Base-by-base conservation (phyloP, 257 asterid genomes). In the Misopates orontium region DNA sequence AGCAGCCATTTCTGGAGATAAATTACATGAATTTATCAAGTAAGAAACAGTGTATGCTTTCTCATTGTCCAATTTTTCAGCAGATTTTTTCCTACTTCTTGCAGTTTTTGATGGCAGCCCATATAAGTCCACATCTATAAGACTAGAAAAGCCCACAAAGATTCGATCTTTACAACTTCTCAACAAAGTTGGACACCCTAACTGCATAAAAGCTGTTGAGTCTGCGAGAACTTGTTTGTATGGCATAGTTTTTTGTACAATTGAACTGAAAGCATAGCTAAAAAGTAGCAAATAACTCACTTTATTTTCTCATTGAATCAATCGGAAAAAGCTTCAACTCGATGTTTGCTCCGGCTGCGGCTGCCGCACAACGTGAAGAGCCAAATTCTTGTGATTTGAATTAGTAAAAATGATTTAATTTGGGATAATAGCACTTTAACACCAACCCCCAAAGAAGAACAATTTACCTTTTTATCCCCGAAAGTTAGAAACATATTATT, bases 1-100 rank as follows among this genome's bases (percentile, higher is more conserved):
- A 42, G 56, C 4, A 42, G 77, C 81, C 50, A n/a, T 69, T 57
- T 71, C 69, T 11, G 56, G 65, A 18, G 75, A 56, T 61, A 76
- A 60, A 60, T 77, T 77, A 56, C 51, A 42, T 18, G 71, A 53
- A 44, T 67, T 51, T 14, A 71, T 71, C 61, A 76, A 47, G 67
- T 67, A 76, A 48, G 70, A 60, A 31, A 72, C 63, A 4, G 70
- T 66, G 36, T 49, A 70, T 0, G 65, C 64, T 4, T 45, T 57
- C 8, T 56, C 49, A 12, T 21, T 39, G 15, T 60, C 54, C 5
- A 14, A 4, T 25, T 64, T 10, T 1, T 62, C 45, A 7, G n/a
- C 17, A 44, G 28, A 20, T 47, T 47, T 62, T 13, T 23, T 45
- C 41, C 23, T 22, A n/a, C 20, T 56, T 8, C 25, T 25, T 56